Conservation (phyloP, 1,139 yeast genomes). For the Saccharomyces hybrid region DNA sequence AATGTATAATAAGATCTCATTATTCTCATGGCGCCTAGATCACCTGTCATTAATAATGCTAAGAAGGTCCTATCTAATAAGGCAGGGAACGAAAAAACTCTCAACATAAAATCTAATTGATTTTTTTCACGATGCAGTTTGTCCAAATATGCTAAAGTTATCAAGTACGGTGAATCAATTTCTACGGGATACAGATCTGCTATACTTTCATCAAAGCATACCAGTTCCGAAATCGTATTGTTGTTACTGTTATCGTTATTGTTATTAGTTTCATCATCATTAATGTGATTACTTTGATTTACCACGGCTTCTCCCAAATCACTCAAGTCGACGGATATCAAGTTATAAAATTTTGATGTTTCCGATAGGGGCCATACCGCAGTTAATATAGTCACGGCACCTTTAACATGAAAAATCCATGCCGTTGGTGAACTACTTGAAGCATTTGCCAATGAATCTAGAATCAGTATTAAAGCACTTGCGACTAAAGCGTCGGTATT, state of each 20-base stretch:
- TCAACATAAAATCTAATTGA: conserved; percentile 74
- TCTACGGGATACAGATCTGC: conserved; percentile 82
- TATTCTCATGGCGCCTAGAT: conserved; percentile 78
- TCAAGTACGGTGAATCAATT: conserved; percentile 73
- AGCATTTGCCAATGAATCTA: conserved; percentile 93
- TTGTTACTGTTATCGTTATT: too few relatives aligned
- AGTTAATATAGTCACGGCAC: conserved; percentile 89
- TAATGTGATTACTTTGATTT: neutral
- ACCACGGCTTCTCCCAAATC: conserved; percentile 72
- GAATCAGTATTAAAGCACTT: conserved; percentile 74
- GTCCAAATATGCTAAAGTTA: conserved; percentile 79
- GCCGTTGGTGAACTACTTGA: conserved; percentile 72
- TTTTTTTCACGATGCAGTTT: conserved; percentile 74
- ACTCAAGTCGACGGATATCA: conserved; percentile 63
- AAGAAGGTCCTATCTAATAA: conserved; percentile 72
- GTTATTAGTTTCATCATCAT: too few relatives aligned
- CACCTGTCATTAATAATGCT: conserved; percentile 76
- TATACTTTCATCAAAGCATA: conserved; percentile 81
- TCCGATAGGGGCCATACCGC: conserved; percentile 98
- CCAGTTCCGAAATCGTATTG: conserved; percentile 48
- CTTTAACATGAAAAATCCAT: conserved; percentile 95
- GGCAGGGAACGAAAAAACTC: conserved; percentile 93
- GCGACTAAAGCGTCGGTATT: conserved; percentile 93
- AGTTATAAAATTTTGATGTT: conserved; percentile 62
- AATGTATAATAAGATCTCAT: conserved; percentile 83